Percentiles rank a stretch among this genome's conserved stretches.
Conservation (phyloP, 345 rosid species). For the Sonneratia alba region DNA sequence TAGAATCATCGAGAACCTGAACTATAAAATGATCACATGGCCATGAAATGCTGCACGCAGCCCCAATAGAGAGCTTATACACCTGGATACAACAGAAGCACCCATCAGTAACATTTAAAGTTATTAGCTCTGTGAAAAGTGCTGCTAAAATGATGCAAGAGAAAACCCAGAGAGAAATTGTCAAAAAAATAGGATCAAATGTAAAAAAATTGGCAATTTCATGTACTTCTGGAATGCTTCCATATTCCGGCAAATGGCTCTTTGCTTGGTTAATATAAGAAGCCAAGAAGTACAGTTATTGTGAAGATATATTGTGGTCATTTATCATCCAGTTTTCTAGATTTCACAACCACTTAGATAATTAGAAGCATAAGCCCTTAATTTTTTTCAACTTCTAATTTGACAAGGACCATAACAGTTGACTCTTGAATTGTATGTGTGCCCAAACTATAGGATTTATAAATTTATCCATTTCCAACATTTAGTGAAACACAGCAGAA, state of each 20-base stretch:
- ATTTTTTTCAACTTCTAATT: neutral
- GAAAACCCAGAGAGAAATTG: neutral
- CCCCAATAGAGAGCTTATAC: slow-evolving; percentile 31
- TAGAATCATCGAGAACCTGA: slow-evolving; percentile 31
- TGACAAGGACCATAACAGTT: neutral
- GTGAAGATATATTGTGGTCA: neutral
- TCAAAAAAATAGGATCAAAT: neutral
- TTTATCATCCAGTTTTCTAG: neutral
- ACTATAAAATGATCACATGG: slow-evolving; percentile 21
- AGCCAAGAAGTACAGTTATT: neutral
- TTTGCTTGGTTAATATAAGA: neutral
- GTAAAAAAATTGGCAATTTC: neutral
- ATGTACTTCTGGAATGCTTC: neutral
- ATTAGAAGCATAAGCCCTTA: neutral
- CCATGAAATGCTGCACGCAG: slow-evolving; percentile 31
- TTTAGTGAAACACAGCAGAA: neutral
- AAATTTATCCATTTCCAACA: neutral
- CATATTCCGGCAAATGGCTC: neutral
- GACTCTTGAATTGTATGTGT: neutral
- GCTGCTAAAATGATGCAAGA: neutral
- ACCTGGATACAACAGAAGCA: slow-evolving; percentile 12
- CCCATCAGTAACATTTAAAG: neutral
- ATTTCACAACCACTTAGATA: neutral
- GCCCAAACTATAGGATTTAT: neutral
- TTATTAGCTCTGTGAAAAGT: neutral